Base-by-base conservation (phyloP, 208 protist genomes). In the Histomonas meleagridis region DNA sequence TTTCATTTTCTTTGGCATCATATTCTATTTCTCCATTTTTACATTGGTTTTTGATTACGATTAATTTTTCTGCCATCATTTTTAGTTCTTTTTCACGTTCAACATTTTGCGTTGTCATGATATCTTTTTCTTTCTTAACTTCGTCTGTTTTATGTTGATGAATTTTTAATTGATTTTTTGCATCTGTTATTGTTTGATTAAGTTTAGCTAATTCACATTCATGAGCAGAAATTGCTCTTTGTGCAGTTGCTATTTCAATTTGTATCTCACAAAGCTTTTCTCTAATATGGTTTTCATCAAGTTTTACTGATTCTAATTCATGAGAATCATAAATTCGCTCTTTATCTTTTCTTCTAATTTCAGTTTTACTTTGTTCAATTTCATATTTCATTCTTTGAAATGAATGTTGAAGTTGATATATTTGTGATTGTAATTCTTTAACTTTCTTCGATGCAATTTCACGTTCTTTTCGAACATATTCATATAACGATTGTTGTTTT, bases 331-430 rank as follows among this genome's bases (percentile, higher is more conserved):
- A 55, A n/a, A 86, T 51, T 55, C 46, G 51, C 46, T 86, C 76
- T 57, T n/a, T 49, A 35, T 51, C 76, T 48, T 86, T 86, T 35
- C 76, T 48, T 23, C 46, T 23, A 26, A 86, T 86, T 38, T 86
- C 76, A 38, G 51, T 46, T 86, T 86, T 86, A 40, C 55, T 40
- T 55, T 86, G 76, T 53, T 86, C 76, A 55, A 86, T 86, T 32
- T 40, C 40, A 16, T 35, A 53, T 49, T 86, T 86, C 76, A 86
- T 86, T 38, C 76, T 51, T 55, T 28, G 21, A 38, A 86, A 86
- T 12, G 26, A 18, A 46, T 86, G 40, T 7, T 86, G 18, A 18
- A 86, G 46, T 48, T 86, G 46, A 14, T 51, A 18, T n/a, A 86
- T 86, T 35, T 86, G 46, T 55, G 76, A 40, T 32, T 49, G 46